Conservation (phyloP, 345 rosid species). For the Eucalyptus cladocalyx region DNA sequence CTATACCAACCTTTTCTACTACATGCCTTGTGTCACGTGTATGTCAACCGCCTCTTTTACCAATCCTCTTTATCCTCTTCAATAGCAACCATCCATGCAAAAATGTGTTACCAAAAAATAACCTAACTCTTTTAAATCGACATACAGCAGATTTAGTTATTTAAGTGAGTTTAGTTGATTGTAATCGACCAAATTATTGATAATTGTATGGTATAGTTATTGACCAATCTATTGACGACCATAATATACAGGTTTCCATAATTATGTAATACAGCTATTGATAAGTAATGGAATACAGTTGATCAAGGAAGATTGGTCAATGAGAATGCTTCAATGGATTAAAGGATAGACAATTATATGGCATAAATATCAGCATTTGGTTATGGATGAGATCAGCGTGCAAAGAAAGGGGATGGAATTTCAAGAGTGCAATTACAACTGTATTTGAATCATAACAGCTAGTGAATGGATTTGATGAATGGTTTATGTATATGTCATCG, state of each 20-base stretch:
- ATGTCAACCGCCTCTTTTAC: not conserved
- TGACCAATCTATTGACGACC: not conserved
- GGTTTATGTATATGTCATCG: not conserved
- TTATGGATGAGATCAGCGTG: not conserved
- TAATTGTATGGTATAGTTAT: not conserved
- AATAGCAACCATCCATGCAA: not conserved
- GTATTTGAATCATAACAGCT: not conserved
- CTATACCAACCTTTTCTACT: not conserved
- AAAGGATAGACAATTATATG: not conserved
- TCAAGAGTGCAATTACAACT: not conserved
- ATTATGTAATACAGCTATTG: not conserved
- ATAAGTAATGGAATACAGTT: not conserved
- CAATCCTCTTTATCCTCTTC: not conserved
- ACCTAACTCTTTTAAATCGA: not conserved
- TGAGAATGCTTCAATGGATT: not conserved
- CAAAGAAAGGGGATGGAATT: not conserved
- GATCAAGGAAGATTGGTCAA: not conserved
- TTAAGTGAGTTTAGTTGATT: not conserved
- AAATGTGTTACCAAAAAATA: not conserved
- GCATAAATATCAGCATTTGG: not conserved
- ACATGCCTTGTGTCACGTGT: not conserved
- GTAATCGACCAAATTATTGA: rapidly evolving
- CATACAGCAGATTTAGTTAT: rapidly evolving
- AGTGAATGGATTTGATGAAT: not conserved
- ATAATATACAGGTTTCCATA: not conserved